Percentiles rank a stretch among this genome's conserved stretches.
phyloP scores from a whole-genome alignment of 2,329 filamentous ascomycete species.

The Cladophialophora psammophila region DNA sequence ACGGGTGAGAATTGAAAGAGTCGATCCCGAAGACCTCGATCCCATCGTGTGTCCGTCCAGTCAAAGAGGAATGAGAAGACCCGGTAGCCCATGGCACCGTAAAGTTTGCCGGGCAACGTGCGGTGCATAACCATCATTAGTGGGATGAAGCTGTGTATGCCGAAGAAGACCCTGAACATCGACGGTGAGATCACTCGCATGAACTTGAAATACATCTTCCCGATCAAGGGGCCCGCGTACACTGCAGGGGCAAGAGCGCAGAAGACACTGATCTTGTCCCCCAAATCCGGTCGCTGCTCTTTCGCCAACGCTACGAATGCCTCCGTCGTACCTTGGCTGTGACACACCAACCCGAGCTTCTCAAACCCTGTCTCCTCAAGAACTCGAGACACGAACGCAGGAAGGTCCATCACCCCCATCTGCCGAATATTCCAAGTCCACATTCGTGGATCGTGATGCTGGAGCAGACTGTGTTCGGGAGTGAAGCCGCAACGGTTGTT shows the following conservation, averaged over 20 bases:
- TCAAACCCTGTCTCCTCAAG: slow-evolving; percentile 81
- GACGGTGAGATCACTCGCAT: slow-evolving; percentile 79
- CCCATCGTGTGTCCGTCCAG: slow-evolving; percentile 87
- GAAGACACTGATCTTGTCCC: slow-evolving; percentile 83
- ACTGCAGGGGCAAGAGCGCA: slow-evolving; percentile 90
- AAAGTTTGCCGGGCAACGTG: slow-evolving; percentile 70
- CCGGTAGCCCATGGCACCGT: slow-evolving; percentile 83
- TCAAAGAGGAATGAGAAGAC: slow-evolving; percentile 90
- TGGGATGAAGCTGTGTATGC: slow-evolving; percentile 91
- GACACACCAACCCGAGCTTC: slow-evolving; percentile 82
- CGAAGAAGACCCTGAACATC: slow-evolving; percentile 83
- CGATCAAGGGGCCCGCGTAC: slow-evolving; percentile 85
- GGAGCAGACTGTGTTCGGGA: slow-evolving; percentile 75
- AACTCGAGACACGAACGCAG: slow-evolving; percentile 80
- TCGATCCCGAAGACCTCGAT: slow-evolving; percentile 75
- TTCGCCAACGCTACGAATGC: slow-evolving; percentile 87
- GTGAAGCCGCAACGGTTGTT: slow-evolving; percentile 90
- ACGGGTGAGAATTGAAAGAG: slow-evolving; percentile 94
- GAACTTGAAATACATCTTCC: slow-evolving; percentile 89
- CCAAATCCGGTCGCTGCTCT: slow-evolving; percentile 84
- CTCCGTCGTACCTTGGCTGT: slow-evolving; percentile 91
- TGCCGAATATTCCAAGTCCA: slow-evolving; percentile 97
- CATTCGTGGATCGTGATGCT: slow-evolving; percentile 82
- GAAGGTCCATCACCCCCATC: slow-evolving; percentile 88
- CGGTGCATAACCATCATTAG: slow-evolving; percentile 87